Conservation (phyloP, 2,329 filamentous ascomycete genomes). For the Fusarium decemcellulare region DNA sequence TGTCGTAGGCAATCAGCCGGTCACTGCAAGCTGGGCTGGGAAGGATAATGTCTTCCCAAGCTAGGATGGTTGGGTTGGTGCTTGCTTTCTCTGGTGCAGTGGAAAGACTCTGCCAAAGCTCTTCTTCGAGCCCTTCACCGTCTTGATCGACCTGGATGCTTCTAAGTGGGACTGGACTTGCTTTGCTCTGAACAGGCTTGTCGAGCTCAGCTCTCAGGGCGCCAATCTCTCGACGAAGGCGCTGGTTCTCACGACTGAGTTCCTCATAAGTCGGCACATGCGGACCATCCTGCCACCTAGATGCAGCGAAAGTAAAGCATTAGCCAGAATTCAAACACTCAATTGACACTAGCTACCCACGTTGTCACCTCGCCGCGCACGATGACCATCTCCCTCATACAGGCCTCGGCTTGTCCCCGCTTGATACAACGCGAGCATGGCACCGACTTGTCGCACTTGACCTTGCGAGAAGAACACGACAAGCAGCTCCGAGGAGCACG, state of each 20-base stretch:
- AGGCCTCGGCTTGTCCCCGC: constrained; percentile 33
- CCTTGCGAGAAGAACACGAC: constrained; percentile 42
- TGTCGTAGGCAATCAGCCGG: constrained; percentile 21
- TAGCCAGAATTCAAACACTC: not conserved
- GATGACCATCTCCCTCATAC: constrained; percentile 27
- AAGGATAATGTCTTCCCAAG: constrained; percentile 16
- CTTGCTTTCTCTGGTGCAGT: not conserved
- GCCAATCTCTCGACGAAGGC: not conserved
- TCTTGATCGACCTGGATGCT: not conserved
- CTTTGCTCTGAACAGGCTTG: not conserved
- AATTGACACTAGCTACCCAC: constrained; percentile 1
- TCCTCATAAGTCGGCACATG: constrained; percentile 20
- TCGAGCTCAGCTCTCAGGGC: not conserved
- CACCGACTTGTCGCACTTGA: constrained; percentile 44
- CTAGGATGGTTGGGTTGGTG: not conserved
- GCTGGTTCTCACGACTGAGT: constrained; percentile 20
- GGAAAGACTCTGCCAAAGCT: not conserved
- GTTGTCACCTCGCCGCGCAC: constrained; percentile 21
- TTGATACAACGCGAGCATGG: constrained; percentile 44
- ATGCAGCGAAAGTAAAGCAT: not conserved
- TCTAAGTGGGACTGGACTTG: not conserved
- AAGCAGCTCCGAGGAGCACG: constrained; percentile 42
- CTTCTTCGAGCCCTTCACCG: not conserved
- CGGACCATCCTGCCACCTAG: constrained; percentile 7
- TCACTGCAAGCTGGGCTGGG: constrained; percentile 18